A percentile compares a stretch with the other conserved stretches of the same genome.
Conservation (phyloP, 2,329 filamentous ascomycete genomes). For the Paecilomyces sp. region DNA sequence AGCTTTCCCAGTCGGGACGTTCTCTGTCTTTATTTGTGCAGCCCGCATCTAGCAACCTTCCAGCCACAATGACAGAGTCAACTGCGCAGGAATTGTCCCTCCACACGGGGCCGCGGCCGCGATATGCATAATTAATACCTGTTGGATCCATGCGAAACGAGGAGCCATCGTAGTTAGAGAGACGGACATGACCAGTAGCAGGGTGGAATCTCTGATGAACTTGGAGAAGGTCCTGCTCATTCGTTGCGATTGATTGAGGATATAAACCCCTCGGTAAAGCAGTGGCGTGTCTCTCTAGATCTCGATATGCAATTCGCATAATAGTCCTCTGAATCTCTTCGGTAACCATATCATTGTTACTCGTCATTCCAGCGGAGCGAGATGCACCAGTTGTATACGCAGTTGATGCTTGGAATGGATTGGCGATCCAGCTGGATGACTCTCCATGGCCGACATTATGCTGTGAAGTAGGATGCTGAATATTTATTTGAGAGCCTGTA, state of each 20-base stretch:
- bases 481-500: background rate
- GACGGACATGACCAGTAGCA: constrained; percentile 10
- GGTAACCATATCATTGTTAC: constrained; percentile 1
- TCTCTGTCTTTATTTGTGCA: constrained; percentile 23
- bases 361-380: background rate
- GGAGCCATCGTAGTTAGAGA: constrained; percentile 5
- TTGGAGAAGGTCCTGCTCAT: constrained; percentile 9
- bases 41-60: constrained; percentile 28
- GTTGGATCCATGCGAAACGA: constrained; percentile 11
- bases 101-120: constrained; percentile 25
- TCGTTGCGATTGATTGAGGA: constrained; percentile 8
- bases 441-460: background rate
- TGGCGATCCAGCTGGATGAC: background rate
- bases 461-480: background rate
- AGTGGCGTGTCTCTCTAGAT: constrained; percentile 22
- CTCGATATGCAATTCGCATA: constrained; percentile 18
- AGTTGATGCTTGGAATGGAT: background rate
- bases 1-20: constrained; percentile 6
- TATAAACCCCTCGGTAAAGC: constrained; percentile 9
- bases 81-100: constrained; percentile 15
- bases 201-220: constrained; percentile 10
- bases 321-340: constrained; percentile 18
- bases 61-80: constrained; percentile 27
- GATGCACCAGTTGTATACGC: background rate
- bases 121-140: constrained; percentile 15